These are phyloP conservation scores for Tulasnella sp. DNA, from an alignment of 768 basidiomycete species.

Conservation along the genomic window DNA sequence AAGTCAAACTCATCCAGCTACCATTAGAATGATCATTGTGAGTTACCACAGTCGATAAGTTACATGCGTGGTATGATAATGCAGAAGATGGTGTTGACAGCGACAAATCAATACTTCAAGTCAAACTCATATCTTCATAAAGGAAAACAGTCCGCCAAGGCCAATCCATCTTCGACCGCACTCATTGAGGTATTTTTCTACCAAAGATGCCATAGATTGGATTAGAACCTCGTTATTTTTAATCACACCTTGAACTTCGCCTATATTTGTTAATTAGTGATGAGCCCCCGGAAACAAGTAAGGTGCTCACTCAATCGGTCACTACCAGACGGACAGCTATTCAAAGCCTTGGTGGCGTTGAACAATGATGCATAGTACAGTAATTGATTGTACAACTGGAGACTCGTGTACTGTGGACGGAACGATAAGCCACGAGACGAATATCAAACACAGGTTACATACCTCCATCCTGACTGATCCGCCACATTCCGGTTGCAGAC, in stretches of 20 bases:
- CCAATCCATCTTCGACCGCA: constrained; percentile 88
- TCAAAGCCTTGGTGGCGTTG: constrained; percentile 49
- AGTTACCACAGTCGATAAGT: too few species aligned
- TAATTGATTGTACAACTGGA: constrained; percentile 78
- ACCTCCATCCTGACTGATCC: constrained; percentile 69
- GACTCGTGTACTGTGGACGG: constrained; percentile 59
- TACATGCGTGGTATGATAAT: too few species aligned
- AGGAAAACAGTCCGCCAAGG: constrained; percentile 64
- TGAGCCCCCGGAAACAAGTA: too few species aligned
- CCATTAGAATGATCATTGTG: too few species aligned
- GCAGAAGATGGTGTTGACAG: neutral
- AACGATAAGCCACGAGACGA: neutral
- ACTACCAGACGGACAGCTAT: constrained; percentile 30
- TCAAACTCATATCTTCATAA: constrained; percentile 33
- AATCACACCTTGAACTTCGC: constrained; percentile 40
- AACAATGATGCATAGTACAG: constrained; percentile 73
- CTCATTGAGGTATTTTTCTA: constrained; percentile 70
- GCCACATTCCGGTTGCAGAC: constrained; percentile 54
- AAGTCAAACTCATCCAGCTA: too few species aligned
- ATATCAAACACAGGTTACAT: constrained; percentile 20
- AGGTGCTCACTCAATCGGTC: constrained; percentile 7
- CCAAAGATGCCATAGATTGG: constrained; percentile 38
- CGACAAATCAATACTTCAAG: neutral
- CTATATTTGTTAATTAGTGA: constrained; percentile 27
- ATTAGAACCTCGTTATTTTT: constrained; percentile 41